Evolutionary conservation across 345 rosid genomes (phyloP).

Genomic region (Ceriops decandra): DNA sequence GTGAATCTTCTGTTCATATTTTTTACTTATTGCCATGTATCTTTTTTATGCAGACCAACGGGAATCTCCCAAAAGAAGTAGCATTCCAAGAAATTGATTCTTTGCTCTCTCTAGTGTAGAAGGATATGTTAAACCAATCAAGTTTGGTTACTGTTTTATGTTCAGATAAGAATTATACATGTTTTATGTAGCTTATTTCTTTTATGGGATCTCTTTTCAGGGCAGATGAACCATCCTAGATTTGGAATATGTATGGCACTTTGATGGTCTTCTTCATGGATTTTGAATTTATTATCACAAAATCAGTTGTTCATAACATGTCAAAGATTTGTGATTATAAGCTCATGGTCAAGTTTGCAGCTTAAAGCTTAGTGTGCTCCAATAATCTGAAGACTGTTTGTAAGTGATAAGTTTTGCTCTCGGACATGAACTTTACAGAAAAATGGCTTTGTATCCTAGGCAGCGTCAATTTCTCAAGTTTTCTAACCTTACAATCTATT

Average conservation of each 20-base stretch:
- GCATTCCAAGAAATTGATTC: conserved; percentile 56
- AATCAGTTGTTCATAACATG: background rate
- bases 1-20: background rate
- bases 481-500: conserved; percentile 11
- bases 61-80: conserved; percentile 62
- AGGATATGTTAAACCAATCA: conserved; percentile 31
- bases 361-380: background rate
- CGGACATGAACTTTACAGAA: background rate
- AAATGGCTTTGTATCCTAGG: background rate
- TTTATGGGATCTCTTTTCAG: background rate
- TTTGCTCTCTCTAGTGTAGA: conserved; percentile 50
- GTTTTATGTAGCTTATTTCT: conserved; percentile 7
- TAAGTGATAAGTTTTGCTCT: background rate
- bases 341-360: background rate
- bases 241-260: background rate
- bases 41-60: conserved; percentile 55
- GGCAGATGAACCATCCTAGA: too few relatives aligned
- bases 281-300: background rate
- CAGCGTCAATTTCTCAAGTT: conserved; percentile 1
- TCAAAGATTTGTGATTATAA: background rate
- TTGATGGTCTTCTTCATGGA: background rate
- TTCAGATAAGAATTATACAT: conserved; percentile 10
- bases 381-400: background rate
- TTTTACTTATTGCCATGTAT: conserved; percentile 17
- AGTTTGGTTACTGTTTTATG: conserved; percentile 30